phyloP scores from a whole-genome alignment of 441 rosid genomes.

The Brassica balearica region DNA sequence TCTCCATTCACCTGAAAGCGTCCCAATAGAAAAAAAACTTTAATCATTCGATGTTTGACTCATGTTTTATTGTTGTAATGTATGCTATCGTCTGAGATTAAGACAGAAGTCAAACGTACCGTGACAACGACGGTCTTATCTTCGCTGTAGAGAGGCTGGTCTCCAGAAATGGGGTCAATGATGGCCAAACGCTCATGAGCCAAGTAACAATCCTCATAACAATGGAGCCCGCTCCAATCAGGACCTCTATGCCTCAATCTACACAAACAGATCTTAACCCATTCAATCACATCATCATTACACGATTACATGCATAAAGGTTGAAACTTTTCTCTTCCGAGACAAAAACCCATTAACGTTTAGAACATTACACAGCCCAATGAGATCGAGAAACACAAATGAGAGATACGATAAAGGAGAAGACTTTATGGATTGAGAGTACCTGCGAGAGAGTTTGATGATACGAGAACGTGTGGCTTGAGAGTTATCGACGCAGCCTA shows the following conservation, averaged over 20 bases:
- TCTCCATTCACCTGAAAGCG: slow-evolving; percentile 85
- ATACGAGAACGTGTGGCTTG: slow-evolving; percentile 93
- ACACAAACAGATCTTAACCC: slow-evolving; percentile 20
- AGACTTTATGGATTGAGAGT: not conserved
- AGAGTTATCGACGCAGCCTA: slow-evolving; percentile 84
- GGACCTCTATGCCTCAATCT: slow-evolving; percentile 97
- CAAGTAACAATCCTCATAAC: slow-evolving; percentile 76
- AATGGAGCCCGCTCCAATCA: slow-evolving; percentile 97
- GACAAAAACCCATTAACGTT: slow-evolving; percentile 24
- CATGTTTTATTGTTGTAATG: too few species aligned
- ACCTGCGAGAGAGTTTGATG: slow-evolving; percentile 93
- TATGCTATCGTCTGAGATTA: too few species aligned
- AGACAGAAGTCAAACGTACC: slow-evolving; percentile 41
- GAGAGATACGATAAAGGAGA: not conserved
- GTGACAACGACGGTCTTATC: slow-evolving; percentile 92
- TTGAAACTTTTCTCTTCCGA: slow-evolving; percentile 16
- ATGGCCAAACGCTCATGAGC: slow-evolving; percentile 98
- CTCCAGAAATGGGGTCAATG: slow-evolving; percentile 95
- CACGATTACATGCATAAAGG: slow-evolving; percentile 13
- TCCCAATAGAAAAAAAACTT: too few species aligned
- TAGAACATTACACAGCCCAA: slow-evolving; percentile 18
- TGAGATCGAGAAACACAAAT: not conserved
- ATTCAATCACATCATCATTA: not conserved
- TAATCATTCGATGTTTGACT: too few species aligned
- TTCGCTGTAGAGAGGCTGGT: slow-evolving; percentile 96